phyloP scores from a whole-genome alignment of 805 yeast species.

The Tetrapisispora iriomotensis region DNA sequence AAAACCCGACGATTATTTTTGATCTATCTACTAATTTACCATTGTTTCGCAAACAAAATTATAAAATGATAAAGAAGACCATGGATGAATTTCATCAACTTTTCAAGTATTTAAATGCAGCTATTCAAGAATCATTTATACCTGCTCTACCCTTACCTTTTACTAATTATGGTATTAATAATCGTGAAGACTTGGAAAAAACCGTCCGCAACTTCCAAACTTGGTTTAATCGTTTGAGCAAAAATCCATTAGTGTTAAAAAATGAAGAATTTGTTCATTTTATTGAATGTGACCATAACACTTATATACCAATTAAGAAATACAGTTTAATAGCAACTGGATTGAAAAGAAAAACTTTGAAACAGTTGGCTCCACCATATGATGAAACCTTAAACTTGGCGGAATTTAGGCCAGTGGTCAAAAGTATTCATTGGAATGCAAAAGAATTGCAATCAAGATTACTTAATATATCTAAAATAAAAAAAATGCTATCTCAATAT shows the following conservation, averaged over 20 bases:
- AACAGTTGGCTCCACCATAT: constrained; percentile 85
- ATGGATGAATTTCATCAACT: constrained; percentile 67
- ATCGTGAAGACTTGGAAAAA: constrained; percentile 64
- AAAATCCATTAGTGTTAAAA: constrained; percentile 69
- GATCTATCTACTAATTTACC: constrained; percentile 64
- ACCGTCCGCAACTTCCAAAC: constrained; percentile 55
- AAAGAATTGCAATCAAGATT: constrained; percentile 45
- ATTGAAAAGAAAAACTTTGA: constrained; percentile 74
- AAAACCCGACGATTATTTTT: constrained; percentile 71
- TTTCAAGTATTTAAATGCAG: constrained; percentile 65
- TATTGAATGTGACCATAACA: constrained; percentile 63
- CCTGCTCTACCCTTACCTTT: constrained; percentile 74
- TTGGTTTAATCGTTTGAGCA: constrained; percentile 72
- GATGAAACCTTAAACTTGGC: constrained; percentile 78
- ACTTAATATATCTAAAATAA: constrained; percentile 41
- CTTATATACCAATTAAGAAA: constrained; percentile 41
- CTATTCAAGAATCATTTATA: constrained; percentile 86
- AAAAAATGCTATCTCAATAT: constrained; percentile 43
- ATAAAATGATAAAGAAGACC: constrained; percentile 71
- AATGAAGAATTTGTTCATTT: constrained; percentile 86
- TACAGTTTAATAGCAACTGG: constrained; percentile 45
- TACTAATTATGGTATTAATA: constrained; percentile 74
- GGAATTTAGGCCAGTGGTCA: constrained; percentile 77
- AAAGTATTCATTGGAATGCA: constrained; percentile 54
- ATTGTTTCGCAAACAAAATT: constrained; percentile 57